Percentiles rank a stretch among this genome's conserved stretches.
Evolutionary conservation across 2,329 filamentous ascomycete genomes (phyloP).

Genomic region (Beauveria medogensis): DNA sequence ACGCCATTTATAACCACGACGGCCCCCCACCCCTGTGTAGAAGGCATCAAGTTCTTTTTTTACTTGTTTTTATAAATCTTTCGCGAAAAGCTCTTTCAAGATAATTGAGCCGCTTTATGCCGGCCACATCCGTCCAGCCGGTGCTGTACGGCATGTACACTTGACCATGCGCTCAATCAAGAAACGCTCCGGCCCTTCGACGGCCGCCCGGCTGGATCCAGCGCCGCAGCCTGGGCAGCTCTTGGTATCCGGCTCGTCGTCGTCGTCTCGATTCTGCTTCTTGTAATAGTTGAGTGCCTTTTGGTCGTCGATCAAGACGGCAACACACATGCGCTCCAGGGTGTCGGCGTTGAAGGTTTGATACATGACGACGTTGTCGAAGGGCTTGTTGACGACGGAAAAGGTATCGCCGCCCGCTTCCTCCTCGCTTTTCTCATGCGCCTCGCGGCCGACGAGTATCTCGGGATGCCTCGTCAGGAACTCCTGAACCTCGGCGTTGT

Average conservation of each 20-base stretch:
- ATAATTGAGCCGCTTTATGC: neutral
- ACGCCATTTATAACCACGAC: too few relatives aligned
- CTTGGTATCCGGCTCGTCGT: neutral
- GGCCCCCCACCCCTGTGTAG: neutral
- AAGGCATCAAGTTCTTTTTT: neutral
- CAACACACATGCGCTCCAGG: slow-evolving; percentile 12
- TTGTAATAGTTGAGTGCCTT: slow-evolving; percentile 10
- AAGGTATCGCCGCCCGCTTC: slow-evolving; percentile 13
- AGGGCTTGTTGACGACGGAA: slow-evolving; percentile 14
- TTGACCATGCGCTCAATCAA: neutral
- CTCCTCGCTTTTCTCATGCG: slow-evolving; percentile 9
- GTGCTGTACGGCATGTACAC: neutral
- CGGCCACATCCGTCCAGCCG: neutral
- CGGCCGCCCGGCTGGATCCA: neutral
- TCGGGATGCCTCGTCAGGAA: slow-evolving; percentile 14
- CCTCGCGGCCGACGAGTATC: slow-evolving; percentile 13
- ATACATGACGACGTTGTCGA: slow-evolving; percentile 11
- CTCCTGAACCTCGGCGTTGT: neutral
- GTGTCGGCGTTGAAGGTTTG: slow-evolving; percentile 14
- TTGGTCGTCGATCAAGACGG: slow-evolving; percentile 11
- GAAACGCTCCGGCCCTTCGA: neutral
- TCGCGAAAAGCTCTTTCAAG: neutral
- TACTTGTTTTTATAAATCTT: neutral
- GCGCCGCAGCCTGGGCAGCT: slow-evolving; percentile 1
- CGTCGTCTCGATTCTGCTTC: slow-evolving; percentile 5